A percentile compares a stretch with the other conserved stretches of the same genome.
Conservation (phyloP, 1,284 basidiomycete species). For the Microbotryum intermedium region DNA sequence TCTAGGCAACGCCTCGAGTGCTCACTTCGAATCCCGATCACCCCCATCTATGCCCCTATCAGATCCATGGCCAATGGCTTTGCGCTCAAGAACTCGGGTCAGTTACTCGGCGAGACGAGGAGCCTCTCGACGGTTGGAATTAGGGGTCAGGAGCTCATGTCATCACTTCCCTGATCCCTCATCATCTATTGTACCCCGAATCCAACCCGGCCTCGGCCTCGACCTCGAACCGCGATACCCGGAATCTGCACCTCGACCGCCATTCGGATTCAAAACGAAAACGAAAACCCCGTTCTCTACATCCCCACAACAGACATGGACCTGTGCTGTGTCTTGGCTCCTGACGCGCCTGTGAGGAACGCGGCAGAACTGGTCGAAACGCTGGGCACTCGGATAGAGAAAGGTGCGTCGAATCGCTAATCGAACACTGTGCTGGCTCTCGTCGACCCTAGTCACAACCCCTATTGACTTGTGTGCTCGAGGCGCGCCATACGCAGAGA, state of each 20-base stretch:
- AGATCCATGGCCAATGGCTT: constrained; percentile 73
- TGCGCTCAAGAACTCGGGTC: constrained; percentile 87
- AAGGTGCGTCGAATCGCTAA: constrained; percentile 53
- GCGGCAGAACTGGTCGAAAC: constrained; percentile 88
- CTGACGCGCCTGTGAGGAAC: constrained; percentile 52
- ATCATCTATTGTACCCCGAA: too few species aligned
- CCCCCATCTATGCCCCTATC: neutral
- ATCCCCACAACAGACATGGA: constrained; percentile 71
- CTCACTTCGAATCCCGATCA: neutral
- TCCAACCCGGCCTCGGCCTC: too few species aligned
- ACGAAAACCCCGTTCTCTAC: too few species aligned
- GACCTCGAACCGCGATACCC: too few species aligned
- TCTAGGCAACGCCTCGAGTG: too few species aligned
- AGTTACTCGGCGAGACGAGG: constrained; percentile 34
- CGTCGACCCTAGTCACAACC: neutral
- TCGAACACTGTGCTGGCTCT: neutral
- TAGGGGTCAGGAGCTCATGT: too few species aligned
- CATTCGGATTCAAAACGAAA: too few species aligned
- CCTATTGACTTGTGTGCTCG: constrained; percentile 1
- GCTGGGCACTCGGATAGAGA: constrained; percentile 84
- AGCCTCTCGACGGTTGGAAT: too few species aligned
- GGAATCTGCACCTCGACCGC: too few species aligned
- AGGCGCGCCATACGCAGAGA: constrained; percentile 51
- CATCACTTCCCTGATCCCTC: neutral
- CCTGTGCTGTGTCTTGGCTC: constrained; percentile 88